Evolutionary conservation across 2,329 filamentous ascomycete species (phyloP), one percentile per base, ranked within the genome.

Genomic region (Dissoconium aciculare): DNA sequence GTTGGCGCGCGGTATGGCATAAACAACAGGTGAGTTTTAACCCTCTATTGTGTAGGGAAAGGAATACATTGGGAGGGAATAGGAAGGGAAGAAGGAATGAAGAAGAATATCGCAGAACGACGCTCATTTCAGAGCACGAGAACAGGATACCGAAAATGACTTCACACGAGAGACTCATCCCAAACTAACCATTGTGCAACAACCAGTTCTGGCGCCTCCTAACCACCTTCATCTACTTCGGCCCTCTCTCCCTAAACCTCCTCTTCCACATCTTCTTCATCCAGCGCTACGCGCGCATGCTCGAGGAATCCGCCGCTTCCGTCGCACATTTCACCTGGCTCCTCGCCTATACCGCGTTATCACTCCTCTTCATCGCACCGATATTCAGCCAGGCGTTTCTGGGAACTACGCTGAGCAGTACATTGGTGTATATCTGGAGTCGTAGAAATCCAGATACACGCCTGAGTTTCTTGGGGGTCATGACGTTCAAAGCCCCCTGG

Each of bases 251-350:
- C 16, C 72, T 98, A 51, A 89, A 95, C 55, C 74, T 98, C 24
- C 68, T 95, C 45, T 95, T 94, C 64, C 87, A 95, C 56, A 80
- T 95, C 55, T 98, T 94, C 69, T 98, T 98, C 61, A 76, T 94
- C 35, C 85, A 94, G 54, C 79, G 89, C 34, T 98, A 98, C 57
- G 85, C 87, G 5, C 79, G 89, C 30, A 78, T 95, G 26, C 72
- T 98, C 27, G 89, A 98, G 59, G 87, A 95, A 57, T 84, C 82
- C 1, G 84, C 84, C n/a, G 82, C 84, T 24, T 91, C 82, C 4
- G 80, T 87, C 1, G 89, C 89, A 3, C 78, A 91, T 51, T 98
- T 94, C 62, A 84, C 84, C 4, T 98, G 87, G 85, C 67, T 98
- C 11, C 67, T 98, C 2, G 63, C 89, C 31, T 95, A 92, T 54